These are phyloP conservation scores for Dioscorea alata DNA, from an alignment of 106 monocot species.

Conservation along the genomic window DNA sequence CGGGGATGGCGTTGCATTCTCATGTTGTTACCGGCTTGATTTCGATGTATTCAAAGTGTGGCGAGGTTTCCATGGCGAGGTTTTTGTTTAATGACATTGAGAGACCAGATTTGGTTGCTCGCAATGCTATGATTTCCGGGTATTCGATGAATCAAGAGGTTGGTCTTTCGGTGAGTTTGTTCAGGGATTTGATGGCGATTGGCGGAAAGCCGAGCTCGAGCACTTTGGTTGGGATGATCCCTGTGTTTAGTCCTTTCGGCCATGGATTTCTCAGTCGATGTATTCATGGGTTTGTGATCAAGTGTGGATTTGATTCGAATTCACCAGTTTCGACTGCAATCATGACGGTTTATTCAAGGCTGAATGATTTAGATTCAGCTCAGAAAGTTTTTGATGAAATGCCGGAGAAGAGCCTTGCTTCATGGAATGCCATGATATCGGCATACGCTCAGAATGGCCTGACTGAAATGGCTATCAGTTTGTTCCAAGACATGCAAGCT, in stretches of 20 bases:
- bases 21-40: constrained; percentile 63
- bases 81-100: constrained; percentile 32
- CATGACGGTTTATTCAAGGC: constrained; percentile 53
- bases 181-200: constrained; percentile 33
- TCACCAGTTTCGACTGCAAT: constrained; percentile 56
- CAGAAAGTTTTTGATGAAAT: constrained; percentile 40
- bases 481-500: constrained; percentile 58
- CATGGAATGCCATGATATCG: constrained; percentile 90
- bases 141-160: constrained; percentile 34
- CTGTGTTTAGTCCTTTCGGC: constrained; percentile 53
- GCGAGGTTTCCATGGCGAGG: constrained; percentile 19
- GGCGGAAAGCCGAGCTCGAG: constrained; percentile 37
- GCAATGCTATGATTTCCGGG: constrained; percentile 77
- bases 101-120: constrained; percentile 41
- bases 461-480: constrained; percentile 52
- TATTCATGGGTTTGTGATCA: constrained; percentile 52
- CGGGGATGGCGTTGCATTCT: constrained; percentile 19
- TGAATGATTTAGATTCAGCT: constrained; percentile 58
- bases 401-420: constrained; percentile 52
- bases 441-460: constrained; percentile 73
- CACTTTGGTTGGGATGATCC: constrained; percentile 67
- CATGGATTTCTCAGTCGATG: constrained; percentile 25
- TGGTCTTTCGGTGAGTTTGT: constrained; percentile 30
- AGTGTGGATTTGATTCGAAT: constrained; percentile 40
- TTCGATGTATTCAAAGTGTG: constrained; percentile 74